Percentiles rank a stretch among this genome's conserved stretches.
Evolutionary conservation across 2,329 filamentous ascomycete genomes (phyloP).

Genomic region (Dactylellina cionopaga): DNA sequence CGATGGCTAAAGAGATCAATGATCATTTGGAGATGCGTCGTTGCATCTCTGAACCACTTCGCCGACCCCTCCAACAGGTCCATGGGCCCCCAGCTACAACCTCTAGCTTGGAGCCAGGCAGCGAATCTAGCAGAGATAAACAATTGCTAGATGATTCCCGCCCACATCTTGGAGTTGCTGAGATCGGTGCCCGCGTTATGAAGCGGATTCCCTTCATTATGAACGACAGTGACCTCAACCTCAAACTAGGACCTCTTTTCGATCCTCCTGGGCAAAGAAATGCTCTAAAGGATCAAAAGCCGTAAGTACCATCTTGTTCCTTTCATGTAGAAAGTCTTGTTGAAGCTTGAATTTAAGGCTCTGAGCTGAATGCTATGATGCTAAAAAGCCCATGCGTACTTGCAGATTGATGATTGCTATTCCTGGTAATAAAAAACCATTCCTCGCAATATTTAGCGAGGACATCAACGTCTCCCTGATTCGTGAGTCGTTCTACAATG

Average conservation of each 20-base stretch:
- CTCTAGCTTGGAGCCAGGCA: not conserved
- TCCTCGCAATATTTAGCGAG: conserved; percentile 28
- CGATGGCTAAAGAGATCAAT: conserved; percentile 8
- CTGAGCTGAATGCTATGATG: not conserved
- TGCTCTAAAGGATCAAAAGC: not conserved
- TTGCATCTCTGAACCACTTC: conserved; percentile 27
- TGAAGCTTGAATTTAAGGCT: not conserved
- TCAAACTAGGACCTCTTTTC: conserved; percentile 21
- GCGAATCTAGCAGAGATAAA: not conserved
- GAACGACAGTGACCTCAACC: conserved; percentile 27
- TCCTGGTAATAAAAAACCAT: conserved; percentile 34
- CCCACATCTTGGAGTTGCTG: conserved; percentile 35
- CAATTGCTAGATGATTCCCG: conserved; percentile 6
- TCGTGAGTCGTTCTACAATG: conserved; percentile 37
- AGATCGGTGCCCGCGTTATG: conserved; percentile 30
- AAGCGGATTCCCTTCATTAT: conserved; percentile 22
- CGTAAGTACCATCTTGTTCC: conserved; percentile 9
- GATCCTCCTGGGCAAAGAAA: not conserved
- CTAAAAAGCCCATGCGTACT: not conserved
- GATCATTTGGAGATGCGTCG: conserved; percentile 6
- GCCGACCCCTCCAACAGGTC: conserved; percentile 13
- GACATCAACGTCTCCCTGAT: conserved; percentile 23
- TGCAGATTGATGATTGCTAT: conserved; percentile 23
- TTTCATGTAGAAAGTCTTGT: not conserved
- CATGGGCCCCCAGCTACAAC: not conserved